Conservation (phyloP, 805 yeast species). For the Starmerella apicola region DNA sequence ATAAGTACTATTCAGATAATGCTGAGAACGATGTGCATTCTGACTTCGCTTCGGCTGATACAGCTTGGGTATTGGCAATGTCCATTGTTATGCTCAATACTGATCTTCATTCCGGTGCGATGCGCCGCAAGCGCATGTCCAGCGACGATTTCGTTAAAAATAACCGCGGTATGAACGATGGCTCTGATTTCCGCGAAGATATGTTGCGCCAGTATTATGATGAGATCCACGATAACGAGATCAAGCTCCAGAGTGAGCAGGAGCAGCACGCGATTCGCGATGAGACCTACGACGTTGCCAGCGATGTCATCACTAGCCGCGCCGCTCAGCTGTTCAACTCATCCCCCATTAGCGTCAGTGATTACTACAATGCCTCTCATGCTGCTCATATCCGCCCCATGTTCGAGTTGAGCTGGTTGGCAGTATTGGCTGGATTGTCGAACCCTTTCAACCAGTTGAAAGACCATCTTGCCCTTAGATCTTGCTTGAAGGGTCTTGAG, state of each 20-base stretch:
- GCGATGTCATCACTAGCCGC: slow-evolving; percentile 79
- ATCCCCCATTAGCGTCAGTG: slow-evolving; percentile 35
- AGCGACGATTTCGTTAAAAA: slow-evolving; percentile 74
- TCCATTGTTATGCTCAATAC: slow-evolving; percentile 89
- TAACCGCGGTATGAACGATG: slow-evolving; percentile 87
- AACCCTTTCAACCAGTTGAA: slow-evolving; percentile 86
- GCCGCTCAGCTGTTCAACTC: slow-evolving; percentile 72
- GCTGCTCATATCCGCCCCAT: slow-evolving; percentile 85
- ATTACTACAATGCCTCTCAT: slow-evolving; percentile 71
- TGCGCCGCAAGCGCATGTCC: slow-evolving; percentile 72
- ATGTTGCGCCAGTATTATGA: slow-evolving; percentile 54
- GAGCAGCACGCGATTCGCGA: slow-evolving; percentile 81
- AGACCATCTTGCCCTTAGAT: slow-evolving; percentile 33
- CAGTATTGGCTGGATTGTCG: slow-evolving; percentile 83
- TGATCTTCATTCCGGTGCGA: slow-evolving; percentile 81
- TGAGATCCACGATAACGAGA: slow-evolving; percentile 75
- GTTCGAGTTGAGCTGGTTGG: slow-evolving; percentile 95
- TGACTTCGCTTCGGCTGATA: slow-evolving; percentile 74
- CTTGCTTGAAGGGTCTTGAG: slow-evolving; percentile 74
- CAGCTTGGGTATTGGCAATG: slow-evolving; percentile 84
- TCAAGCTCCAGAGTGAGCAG: slow-evolving; percentile 84
- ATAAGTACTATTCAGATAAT: slow-evolving; percentile 76
- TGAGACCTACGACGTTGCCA: slow-evolving; percentile 74
- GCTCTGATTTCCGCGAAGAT: slow-evolving; percentile 67
- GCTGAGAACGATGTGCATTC: slow-evolving; percentile 25